Percentiles rank a stretch among this genome's conserved stretches.
phyloP scores from a whole-genome alignment of 345 rosid species.

The Syzygium grande region DNA sequence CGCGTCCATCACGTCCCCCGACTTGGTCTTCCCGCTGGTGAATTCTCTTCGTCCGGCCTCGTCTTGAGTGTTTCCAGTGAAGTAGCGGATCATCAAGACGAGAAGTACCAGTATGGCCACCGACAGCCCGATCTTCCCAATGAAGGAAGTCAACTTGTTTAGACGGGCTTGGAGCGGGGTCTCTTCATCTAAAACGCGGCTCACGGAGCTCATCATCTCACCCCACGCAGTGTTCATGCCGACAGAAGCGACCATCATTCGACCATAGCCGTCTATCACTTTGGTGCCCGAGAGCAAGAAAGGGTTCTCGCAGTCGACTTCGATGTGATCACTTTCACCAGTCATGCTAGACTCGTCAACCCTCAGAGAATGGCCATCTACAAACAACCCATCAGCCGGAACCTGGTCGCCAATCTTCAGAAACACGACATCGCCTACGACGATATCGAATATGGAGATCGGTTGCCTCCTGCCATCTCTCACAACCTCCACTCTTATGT shows the following conservation, averaged over 20 bases:
- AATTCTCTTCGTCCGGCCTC: constrained; percentile 38
- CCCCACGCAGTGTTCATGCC: constrained; percentile 81
- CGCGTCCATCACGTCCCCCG: constrained; percentile 37
- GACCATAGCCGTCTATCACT: constrained; percentile 42
- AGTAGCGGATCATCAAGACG: constrained; percentile 51
- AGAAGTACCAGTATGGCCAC: constrained; percentile 62
- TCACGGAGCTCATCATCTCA: constrained; percentile 60
- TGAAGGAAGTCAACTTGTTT: constrained; percentile 51
- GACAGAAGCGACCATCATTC: constrained; percentile 59
- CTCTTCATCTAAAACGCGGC: constrained; percentile 27
- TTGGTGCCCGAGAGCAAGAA: constrained; percentile 59
- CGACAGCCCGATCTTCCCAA: constrained; percentile 53
- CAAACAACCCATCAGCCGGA: constrained; percentile 58
- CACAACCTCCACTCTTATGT: constrained; percentile 41
- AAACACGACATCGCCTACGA: constrained; percentile 54
- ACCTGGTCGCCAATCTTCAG: constrained; percentile 61
- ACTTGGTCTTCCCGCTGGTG: constrained; percentile 30
- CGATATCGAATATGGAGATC: constrained; percentile 48
- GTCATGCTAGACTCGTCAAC: constrained; percentile 65
- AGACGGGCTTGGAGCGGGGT: constrained; percentile 68
- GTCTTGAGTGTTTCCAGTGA: constrained; percentile 56
- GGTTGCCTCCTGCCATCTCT: constrained; percentile 37
- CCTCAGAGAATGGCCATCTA: constrained; percentile 35
- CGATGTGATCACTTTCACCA: constrained; percentile 44
- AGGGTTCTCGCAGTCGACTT: constrained; percentile 26